Percentiles rank a stretch among this genome's conserved stretches.
These are phyloP conservation scores for Calonectria crousiana DNA, from an alignment of 2,329 filamentous ascomycete genomes.

Conservation along the genomic window DNA sequence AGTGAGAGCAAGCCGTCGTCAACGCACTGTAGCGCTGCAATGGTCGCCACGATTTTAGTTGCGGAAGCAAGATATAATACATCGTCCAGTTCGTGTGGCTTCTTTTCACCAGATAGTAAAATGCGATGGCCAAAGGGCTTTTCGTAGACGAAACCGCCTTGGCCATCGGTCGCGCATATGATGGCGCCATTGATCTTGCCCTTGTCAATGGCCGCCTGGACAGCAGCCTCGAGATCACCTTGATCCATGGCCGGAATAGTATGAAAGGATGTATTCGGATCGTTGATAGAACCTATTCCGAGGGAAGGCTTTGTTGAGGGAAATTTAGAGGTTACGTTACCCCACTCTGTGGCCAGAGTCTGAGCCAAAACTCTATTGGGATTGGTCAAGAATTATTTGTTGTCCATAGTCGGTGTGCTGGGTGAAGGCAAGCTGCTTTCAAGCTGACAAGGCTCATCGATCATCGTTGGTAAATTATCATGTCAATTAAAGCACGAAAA, in stretches of 20 bases:
- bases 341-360: neutral
- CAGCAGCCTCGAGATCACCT: slow-evolving; percentile 51
- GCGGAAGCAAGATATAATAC: slow-evolving; percentile 53
- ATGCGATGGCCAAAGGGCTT: slow-evolving; percentile 54
- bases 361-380: neutral
- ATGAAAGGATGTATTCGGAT: neutral
- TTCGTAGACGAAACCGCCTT: slow-evolving; percentile 55
- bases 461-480: neutral
- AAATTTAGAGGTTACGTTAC: neutral
- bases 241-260: slow-evolving; percentile 32
- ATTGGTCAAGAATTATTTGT: neutral
- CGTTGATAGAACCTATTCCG: neutral
- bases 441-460: neutral
- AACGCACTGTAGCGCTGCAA: slow-evolving; percentile 67
- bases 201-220: slow-evolving; percentile 55
- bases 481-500: neutral
- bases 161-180: slow-evolving; percentile 54
- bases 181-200: slow-evolving; percentile 59
- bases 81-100: slow-evolving; percentile 51
- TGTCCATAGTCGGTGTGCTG: neutral
- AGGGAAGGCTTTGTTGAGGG: neutral
- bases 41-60: slow-evolving; percentile 61
- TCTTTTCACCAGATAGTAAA: slow-evolving; percentile 54
- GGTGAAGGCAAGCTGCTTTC: neutral
- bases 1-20: slow-evolving; percentile 63